Base-by-base conservation (phyloP, 2,329 filamentous ascomycete species). In the Domatiomyces globalis region DNA sequence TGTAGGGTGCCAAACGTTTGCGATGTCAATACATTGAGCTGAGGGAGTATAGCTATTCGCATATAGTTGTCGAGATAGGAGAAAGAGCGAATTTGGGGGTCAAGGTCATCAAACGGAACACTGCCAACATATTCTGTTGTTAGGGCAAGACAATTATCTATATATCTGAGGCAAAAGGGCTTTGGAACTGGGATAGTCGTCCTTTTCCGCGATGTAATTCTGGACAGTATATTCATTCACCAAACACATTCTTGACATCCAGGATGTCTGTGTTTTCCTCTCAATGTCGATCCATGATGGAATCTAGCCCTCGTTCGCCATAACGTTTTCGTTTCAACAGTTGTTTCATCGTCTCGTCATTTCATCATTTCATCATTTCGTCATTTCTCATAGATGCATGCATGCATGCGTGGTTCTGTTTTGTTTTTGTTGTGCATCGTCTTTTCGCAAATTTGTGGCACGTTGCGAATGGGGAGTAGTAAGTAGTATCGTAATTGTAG, bases 181-280 rank as follows among this genome's bases (percentile, higher is more conserved):
- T 19, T 47, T 12, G 64, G 56, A 45, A 58, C 55, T 12, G 57
- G 56, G 46, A 59, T 58, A 3, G 50, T 58, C 22, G 56, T 58
- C 33, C 51, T 59, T 33, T 56, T 49, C 29, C 15, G 56, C 48
- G 20, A 59, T 55, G 39, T 52, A 59, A 29, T 50, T 51, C 29
- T 48, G 48, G 25, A 43, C 12, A 12, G 27, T 5, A 43, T 44
- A 53, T 45, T 53, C 51, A 47, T 53, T 52, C 10, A 20, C 20
- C 27, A 52, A 36, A n/a, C 50, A 39, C 19, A 29, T 33, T 19
- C 19, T 15, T 45, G 50, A 52, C 43, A 27, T 33, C 50, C 46
- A 52, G 7, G 50, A 46, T 33, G 8, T 12, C 18, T 45, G 33
- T n/a, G 18, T 5, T 8, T 18, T 43, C 17, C 50, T 36, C 12